phyloP scores from a whole-genome alignment of 208 protist genomes.

The Endotrypanum monterogeii region DNA sequence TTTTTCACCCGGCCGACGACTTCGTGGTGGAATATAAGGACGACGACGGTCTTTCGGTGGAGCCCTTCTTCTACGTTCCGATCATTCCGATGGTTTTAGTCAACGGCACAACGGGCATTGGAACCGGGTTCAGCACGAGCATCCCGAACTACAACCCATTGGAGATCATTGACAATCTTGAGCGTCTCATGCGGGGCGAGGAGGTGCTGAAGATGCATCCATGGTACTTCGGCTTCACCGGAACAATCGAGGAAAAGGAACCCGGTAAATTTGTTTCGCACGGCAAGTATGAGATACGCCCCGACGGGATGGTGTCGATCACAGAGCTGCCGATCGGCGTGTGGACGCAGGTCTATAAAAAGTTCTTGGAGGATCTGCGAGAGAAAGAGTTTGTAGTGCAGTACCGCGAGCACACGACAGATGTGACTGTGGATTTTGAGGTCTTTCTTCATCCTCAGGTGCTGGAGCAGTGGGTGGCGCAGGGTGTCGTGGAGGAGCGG shows the following conservation, averaged over 20 bases:
- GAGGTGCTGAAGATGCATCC: slow-evolving; percentile 87
- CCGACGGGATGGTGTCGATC: slow-evolving; percentile 92
- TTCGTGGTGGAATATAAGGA: slow-evolving; percentile 97
- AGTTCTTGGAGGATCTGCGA: slow-evolving; percentile 93
- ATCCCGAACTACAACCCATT: slow-evolving; percentile 99
- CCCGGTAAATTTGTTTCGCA: slow-evolving; percentile 82
- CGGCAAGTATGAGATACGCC: slow-evolving; percentile 64
- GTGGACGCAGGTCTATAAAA: slow-evolving; percentile 97
- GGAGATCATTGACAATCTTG: slow-evolving; percentile 94
- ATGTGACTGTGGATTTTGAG: slow-evolving; percentile 96
- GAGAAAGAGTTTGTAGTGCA: slow-evolving; percentile 91
- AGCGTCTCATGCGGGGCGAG: slow-evolving; percentile 85
- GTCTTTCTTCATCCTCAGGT: slow-evolving; percentile 89
- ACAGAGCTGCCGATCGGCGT: slow-evolving; percentile 97
- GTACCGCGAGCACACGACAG: slow-evolving; percentile 97
- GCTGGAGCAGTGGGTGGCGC: slow-evolving; percentile 72
- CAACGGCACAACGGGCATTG: slow-evolving; percentile 99
- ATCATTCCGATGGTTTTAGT: slow-evolving; percentile 99
- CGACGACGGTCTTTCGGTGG: slow-evolving; percentile 99
- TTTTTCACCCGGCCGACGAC: slow-evolving; percentile 99
- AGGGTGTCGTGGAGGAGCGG: slow-evolving; percentile 88
- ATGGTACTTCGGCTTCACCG: slow-evolving; percentile 98
- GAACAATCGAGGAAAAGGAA: slow-evolving; percentile 82
- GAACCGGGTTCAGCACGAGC: slow-evolving; percentile 98
- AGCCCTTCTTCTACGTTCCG: slow-evolving; percentile 99